A percentile compares a stretch with the other conserved stretches of the same genome.
These are phyloP conservation scores for Daedalea quercina DNA, from an alignment of 768 basidiomycete genomes.

Conservation along the genomic window DNA sequence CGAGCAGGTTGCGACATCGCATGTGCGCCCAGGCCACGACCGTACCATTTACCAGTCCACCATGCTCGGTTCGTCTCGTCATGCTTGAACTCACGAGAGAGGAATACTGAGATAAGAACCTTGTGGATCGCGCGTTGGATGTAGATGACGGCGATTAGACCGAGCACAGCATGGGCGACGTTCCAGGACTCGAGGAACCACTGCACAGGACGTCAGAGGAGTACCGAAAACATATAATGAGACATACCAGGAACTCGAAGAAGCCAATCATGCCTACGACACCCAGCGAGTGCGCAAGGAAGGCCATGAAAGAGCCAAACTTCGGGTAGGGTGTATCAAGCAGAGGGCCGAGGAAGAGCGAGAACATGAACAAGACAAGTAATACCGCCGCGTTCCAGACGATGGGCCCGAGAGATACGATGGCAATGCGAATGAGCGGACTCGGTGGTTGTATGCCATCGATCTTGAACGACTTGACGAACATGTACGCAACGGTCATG, in stretches of 20 bases:
- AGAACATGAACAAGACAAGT: constrained; percentile 81
- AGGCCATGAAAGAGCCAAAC: constrained; percentile 91
- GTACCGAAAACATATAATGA: background rate
- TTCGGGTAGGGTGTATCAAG: constrained; percentile 76
- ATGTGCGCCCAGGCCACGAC: constrained; percentile 82
- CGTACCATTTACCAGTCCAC: constrained; percentile 99
- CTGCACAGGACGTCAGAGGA: constrained; percentile 29
- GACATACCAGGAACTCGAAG: constrained; percentile 90
- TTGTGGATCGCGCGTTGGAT: constrained; percentile 94
- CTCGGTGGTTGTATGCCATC: constrained; percentile 63
- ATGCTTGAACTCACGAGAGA: constrained; percentile 98
- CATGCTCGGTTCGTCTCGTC: constrained; percentile 98
- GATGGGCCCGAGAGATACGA: constrained; percentile 90
- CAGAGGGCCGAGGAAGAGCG: constrained; percentile 90
- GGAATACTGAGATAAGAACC: constrained; percentile 86
- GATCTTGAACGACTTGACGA: constrained; percentile 82
- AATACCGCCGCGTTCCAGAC: constrained; percentile 92
- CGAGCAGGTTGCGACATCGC: constrained; percentile 97
- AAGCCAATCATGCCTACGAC: constrained; percentile 86
- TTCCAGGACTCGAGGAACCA: constrained; percentile 96
- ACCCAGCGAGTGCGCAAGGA: constrained; percentile 77
- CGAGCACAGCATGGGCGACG: constrained; percentile 86
- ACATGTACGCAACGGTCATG: constrained; percentile 87
- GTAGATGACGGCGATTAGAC: constrained; percentile 83
- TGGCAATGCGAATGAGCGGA: constrained; percentile 87